Percentiles rank a stretch among this genome's conserved stretches.
These are phyloP conservation scores for Capsicum baccatum DNA, from an alignment of 257 asterid genomes.

Conservation along the genomic window DNA sequence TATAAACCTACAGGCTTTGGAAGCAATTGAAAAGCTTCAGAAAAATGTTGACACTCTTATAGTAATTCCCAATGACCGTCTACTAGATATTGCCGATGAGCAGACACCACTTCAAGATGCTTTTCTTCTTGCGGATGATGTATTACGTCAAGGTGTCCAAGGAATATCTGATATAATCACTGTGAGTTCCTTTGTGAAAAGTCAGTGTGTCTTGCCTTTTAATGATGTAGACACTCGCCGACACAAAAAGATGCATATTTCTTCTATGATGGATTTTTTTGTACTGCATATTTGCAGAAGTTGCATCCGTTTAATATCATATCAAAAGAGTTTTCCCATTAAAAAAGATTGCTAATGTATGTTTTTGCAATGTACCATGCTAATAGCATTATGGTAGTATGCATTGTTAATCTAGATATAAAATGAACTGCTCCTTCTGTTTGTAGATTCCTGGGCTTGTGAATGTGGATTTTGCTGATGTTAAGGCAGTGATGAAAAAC, in stretches of 20 bases:
- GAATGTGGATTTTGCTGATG: conserved; percentile 98
- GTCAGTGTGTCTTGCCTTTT: conserved; percentile 2
- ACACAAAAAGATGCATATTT: background rate
- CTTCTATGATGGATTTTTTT: background rate
- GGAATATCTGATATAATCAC: conserved; percentile 98
- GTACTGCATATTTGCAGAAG: background rate
- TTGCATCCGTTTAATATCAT: background rate
- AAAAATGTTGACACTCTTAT: conserved; percentile 94
- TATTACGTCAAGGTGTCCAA: conserved; percentile 96
- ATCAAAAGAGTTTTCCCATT: background rate
- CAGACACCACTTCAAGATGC: conserved; percentile 98
- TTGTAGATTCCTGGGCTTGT: conserved; percentile 96
- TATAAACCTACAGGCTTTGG: conserved; percentile 65
- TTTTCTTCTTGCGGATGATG: conserved; percentile 98
- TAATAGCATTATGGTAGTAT: background rate
- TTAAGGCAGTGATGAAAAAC: conserved; percentile 97
- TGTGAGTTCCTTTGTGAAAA: conserved; percentile 44
- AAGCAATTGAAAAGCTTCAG: conserved; percentile 96
- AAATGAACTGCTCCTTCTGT: conserved; percentile 31
- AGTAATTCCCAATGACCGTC: conserved; percentile 96
- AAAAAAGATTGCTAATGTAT: background rate
- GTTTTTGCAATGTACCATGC: background rate
- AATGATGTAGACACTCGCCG: background rate
- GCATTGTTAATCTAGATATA: background rate
- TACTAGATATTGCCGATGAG: conserved; percentile 90